These are phyloP conservation scores for Puccinia novopanici DNA, from an alignment of 1,284 basidiomycete species.

Conservation along the genomic window DNA sequence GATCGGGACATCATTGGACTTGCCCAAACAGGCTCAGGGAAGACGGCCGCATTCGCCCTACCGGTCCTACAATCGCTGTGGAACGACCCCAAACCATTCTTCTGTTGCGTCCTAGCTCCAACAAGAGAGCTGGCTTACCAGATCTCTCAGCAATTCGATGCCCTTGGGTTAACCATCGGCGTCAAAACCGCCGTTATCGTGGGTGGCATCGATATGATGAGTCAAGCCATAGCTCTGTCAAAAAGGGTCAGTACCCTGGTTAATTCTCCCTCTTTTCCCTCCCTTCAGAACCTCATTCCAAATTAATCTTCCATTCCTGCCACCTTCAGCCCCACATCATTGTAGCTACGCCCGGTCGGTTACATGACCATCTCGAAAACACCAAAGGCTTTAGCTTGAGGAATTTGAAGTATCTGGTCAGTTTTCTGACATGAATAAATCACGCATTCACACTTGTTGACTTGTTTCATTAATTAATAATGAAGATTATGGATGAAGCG, in stretches of 20 bases:
- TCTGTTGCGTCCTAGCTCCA: slow-evolving; percentile 90
- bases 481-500: slow-evolving; percentile 91
- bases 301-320: neutral
- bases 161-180: slow-evolving; percentile 88
- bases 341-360: slow-evolving; percentile 93
- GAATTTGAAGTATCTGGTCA: slow-evolving; percentile 82
- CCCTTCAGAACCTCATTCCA: neutral
- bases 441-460: neutral
- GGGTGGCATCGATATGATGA: slow-evolving; percentile 92
- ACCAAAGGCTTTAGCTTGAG: slow-evolving; percentile 95
- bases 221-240: slow-evolving; percentile 87
- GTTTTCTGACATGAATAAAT: slow-evolving; percentile 55
- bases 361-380: slow-evolving; percentile 94
- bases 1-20: slow-evolving; percentile 96
- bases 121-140: slow-evolving; percentile 98
- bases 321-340: slow-evolving; percentile 77
- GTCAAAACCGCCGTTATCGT: slow-evolving; percentile 88
- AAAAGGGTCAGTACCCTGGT: slow-evolving; percentile 64
- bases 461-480: slow-evolving; percentile 1
- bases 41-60: slow-evolving; percentile 94
- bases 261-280: neutral
- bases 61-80: slow-evolving; percentile 95
- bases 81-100: slow-evolving; percentile 92
- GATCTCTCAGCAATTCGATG: slow-evolving; percentile 93
- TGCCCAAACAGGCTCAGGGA: slow-evolving; percentile 94